Percentiles rank a stretch among this genome's conserved stretches.
Evolutionary conservation across 148 eudicot genomes (phyloP).

Genomic region (Camellia sinensis): DNA sequence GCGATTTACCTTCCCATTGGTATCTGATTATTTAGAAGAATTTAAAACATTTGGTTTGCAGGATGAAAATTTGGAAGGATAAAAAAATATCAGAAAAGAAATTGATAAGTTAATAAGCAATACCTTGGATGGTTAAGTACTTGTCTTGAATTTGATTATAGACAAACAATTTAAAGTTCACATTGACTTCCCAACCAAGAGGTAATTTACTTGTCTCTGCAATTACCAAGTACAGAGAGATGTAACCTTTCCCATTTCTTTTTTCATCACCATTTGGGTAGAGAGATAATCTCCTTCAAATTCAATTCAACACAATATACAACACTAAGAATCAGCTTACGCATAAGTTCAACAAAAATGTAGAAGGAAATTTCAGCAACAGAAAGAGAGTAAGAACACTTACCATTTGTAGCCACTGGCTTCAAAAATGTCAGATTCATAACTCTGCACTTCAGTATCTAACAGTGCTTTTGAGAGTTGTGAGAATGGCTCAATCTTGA

Average conservation of each 20-base stretch:
- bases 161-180: no score
- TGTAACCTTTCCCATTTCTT: neutral
- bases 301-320: neutral
- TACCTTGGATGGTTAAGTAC: no score
- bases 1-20: no score
- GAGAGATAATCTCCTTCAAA: neutral
- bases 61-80: no score
- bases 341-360: no score
- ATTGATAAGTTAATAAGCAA: no score
- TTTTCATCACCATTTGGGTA: conserved; percentile 2
- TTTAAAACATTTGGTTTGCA: no score
- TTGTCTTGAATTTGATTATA: no score
- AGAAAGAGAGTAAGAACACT: neutral
- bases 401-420: neutral
- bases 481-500: no score
- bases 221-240: neutral
- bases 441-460: neutral
- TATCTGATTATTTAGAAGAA: no score
- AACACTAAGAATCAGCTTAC: neutral
- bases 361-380: neutral
- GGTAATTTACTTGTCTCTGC: neutral
- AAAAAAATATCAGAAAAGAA: no score
- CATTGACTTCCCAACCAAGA: conserved; percentile 8
- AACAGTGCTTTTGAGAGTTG: no score
- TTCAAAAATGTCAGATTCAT: neutral